These are phyloP conservation scores for Stephania cephalantha DNA, from an alignment of 164 flowering plant species.

Conservation along the genomic window DNA sequence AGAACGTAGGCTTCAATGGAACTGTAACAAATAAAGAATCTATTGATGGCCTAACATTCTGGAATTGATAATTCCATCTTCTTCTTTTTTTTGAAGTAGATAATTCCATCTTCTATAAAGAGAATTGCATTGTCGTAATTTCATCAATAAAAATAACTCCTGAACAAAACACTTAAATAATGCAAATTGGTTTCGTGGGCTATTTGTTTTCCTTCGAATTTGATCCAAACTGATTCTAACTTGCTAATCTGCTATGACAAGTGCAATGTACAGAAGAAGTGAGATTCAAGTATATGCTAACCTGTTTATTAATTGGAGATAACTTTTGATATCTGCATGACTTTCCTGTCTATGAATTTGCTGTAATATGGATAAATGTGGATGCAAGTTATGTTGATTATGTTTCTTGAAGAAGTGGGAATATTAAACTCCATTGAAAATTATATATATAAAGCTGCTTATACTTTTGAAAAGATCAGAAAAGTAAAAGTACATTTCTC, in stretches of 20 bases:
- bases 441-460: slow-evolving; percentile 22
- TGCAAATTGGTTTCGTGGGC: neutral
- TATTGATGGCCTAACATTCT: neutral
- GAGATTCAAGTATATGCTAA: neutral
- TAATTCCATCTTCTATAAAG: too few relatives aligned
- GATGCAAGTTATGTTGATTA: neutral
- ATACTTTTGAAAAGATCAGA: slow-evolving; percentile 26
- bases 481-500: slow-evolving; percentile 31
- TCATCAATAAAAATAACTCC: too few relatives aligned
- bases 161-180: neutral
- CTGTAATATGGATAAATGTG: neutral
- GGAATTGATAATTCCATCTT: neutral
- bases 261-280: neutral
- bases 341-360: neutral
- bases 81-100: neutral
- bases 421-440: slow-evolving; percentile 18
- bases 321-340: neutral
- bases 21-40: neutral
- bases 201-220: neutral
- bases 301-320: neutral
- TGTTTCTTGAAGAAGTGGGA: slow-evolving; percentile 16
- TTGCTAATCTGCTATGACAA: neutral
- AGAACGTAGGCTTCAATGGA: neutral
- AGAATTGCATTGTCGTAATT: too few relatives aligned
- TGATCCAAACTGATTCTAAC: neutral